These are phyloP conservation scores for Lactuca saligna DNA, from an alignment of 129 eudicot species.

Conservation along the genomic window DNA sequence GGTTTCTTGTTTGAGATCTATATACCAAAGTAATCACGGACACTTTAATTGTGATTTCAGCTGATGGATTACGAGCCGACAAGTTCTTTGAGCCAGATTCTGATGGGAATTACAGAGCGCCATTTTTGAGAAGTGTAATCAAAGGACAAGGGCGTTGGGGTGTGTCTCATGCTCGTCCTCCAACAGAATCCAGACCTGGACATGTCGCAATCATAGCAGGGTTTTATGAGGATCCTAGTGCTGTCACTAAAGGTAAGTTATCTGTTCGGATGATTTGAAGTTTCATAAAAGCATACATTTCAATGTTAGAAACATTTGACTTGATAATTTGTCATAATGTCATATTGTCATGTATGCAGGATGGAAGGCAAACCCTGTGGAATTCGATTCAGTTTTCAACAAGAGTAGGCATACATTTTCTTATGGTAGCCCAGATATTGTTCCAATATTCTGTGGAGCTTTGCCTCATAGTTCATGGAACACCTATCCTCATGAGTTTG, in stretches of 20 bases:
- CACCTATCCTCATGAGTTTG: constrained; percentile 92
- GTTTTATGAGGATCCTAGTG: constrained; percentile 99
- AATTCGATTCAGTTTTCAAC: constrained; percentile 95
- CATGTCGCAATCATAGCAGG: constrained; percentile 97
- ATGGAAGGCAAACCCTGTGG: constrained; percentile 99
- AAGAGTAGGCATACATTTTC: constrained; percentile 84
- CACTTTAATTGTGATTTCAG: constrained; percentile 48
- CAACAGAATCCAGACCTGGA: constrained; percentile 99
- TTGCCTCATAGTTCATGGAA: constrained; percentile 93
- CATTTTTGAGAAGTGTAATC: constrained; percentile 87
- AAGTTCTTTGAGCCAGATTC: constrained; percentile 93
- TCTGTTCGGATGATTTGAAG: neutral
- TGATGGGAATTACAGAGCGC: constrained; percentile 83
- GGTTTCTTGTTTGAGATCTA: constrained; percentile 6
- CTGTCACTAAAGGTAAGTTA: constrained; percentile 80
- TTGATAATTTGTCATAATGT: neutral
- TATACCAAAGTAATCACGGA: neutral
- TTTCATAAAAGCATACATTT: neutral
- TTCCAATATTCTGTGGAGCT: constrained; percentile 95
- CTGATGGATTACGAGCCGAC: constrained; percentile 96
- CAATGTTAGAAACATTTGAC: neutral
- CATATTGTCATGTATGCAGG: constrained; percentile 43
- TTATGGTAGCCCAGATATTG: constrained; percentile 95
- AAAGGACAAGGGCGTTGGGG: constrained; percentile 94
- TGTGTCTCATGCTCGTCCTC: constrained; percentile 99